Conservation (phyloP, 1,284 basidiomycete genomes). For the Chiua sp. region DNA sequence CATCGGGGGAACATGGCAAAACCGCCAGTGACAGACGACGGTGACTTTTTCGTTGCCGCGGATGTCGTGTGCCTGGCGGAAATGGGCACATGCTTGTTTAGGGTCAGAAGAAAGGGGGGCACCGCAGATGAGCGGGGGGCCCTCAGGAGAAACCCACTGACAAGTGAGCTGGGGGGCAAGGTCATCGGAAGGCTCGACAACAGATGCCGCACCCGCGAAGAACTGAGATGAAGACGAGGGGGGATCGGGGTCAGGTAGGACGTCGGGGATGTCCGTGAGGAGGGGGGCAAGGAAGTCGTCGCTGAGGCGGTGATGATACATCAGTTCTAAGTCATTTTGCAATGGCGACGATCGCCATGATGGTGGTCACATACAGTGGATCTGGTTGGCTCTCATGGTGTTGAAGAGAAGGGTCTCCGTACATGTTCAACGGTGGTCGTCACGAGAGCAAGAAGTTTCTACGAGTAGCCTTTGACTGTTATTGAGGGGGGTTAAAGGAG, state of each 20-base stretch:
- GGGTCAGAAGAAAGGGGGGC: conserved; percentile 8
- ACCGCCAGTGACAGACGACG: conserved; percentile 15
- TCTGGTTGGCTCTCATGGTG: neutral
- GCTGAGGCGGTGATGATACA: conserved; percentile 1
- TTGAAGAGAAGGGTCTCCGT: neutral
- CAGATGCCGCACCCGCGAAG: neutral
- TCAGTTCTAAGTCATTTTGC: conserved; percentile 1
- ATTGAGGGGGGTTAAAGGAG: neutral
- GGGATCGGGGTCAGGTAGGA: neutral
- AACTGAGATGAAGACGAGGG: neutral
- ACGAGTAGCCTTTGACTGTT: neutral
- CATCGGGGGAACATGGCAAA: conserved; percentile 17
- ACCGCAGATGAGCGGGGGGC: conserved; percentile 5
- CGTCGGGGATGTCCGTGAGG: conserved; percentile 9
- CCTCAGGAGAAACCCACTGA: conserved; percentile 11
- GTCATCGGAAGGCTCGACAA: neutral
- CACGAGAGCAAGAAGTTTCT: neutral
- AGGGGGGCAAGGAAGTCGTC: conserved; percentile 21
- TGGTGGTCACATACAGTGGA: conserved; percentile 14
- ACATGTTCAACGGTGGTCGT: conserved; percentile 11
- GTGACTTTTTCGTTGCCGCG: conserved; percentile 23
- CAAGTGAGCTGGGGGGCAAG: conserved; percentile 2
- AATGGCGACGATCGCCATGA: neutral
- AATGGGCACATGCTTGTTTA: conserved; percentile 10
- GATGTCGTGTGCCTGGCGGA: conserved; percentile 16